Evolutionary conservation across 2,329 filamentous ascomycete species (phyloP).

Genomic region (Sclerotiophoma versabilis): DNA sequence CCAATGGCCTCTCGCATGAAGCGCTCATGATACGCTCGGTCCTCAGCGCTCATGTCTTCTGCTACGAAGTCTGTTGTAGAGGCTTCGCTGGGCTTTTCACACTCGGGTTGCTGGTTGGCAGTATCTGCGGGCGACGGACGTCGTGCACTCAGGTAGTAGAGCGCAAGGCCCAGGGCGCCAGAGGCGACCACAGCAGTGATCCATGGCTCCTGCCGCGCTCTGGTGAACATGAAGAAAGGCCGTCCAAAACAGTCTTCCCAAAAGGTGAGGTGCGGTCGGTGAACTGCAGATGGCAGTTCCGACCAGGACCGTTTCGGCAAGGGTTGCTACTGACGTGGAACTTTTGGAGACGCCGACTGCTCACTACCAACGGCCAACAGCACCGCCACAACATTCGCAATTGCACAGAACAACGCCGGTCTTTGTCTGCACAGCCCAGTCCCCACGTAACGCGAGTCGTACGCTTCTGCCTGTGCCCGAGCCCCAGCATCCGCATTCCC

Average conservation of each 20-base stretch:
- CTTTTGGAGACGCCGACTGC: constrained; percentile 36
- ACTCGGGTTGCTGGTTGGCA: constrained; percentile 15
- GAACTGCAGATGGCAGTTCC: constrained; percentile 22
- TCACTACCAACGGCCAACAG: constrained; percentile 17
- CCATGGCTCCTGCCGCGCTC: constrained; percentile 31
- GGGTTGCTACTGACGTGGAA: constrained; percentile 42
- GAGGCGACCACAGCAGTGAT: constrained; percentile 26
- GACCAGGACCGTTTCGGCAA: constrained; percentile 37
- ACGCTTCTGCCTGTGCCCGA: constrained; percentile 21
- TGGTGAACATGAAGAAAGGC: constrained; percentile 29
- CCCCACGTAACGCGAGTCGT: constrained; percentile 40
- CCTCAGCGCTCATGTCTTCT: constrained; percentile 43
- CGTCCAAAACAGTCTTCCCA: constrained; percentile 25
- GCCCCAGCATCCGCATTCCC: constrained; percentile 8
- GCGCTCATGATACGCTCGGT: constrained; percentile 59
- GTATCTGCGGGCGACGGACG: constrained; percentile 17
- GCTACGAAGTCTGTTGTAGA: constrained; percentile 32
- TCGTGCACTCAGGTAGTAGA: constrained; percentile 26
- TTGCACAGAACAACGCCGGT: constrained; percentile 24
- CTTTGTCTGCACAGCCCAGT: constrained; percentile 34
- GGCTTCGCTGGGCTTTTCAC: constrained; percentile 36
- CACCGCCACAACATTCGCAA: constrained; percentile 27
- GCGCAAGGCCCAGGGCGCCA: constrained; percentile 30
- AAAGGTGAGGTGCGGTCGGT: constrained; percentile 31
- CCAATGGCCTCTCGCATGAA: constrained; percentile 88